A percentile compares a stretch with the other conserved stretches of the same genome.
phyloP scores from a whole-genome alignment of 441 rosid genomes.

The Theobroma grandiflorum region DNA sequence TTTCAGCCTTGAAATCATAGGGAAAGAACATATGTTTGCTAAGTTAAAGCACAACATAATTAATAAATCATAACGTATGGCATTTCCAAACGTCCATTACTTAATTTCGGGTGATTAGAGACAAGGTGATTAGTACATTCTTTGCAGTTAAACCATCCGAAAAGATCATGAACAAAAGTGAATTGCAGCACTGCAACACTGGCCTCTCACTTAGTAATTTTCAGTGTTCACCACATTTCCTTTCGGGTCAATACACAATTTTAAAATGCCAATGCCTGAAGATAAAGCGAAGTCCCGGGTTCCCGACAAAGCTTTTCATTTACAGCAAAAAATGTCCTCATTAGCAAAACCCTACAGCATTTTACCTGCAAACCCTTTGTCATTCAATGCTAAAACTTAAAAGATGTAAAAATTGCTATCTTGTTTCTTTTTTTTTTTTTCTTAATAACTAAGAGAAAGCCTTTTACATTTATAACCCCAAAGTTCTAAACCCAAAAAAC shows the following conservation, averaged over 20 bases:
- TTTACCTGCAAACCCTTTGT: too few species aligned
- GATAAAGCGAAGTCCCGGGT: too few species aligned
- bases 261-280: not conserved
- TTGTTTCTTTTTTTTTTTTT: too few species aligned
- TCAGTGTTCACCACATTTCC: not conserved
- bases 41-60: not conserved
- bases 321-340: too few species aligned
- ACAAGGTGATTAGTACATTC: not conserved
- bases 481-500: not conserved
- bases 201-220: not conserved
- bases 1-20: not conserved
- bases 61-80: not conserved
- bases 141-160: constrained; percentile 13
- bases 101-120: not conserved
- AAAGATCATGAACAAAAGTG: not conserved
- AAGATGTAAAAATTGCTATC: too few species aligned
- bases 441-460: too few species aligned
- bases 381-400: too few species aligned
- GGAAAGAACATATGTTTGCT: too few species aligned
- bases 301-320: too few species aligned
- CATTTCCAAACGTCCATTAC: not conserved
- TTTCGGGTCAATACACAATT: not conserved
- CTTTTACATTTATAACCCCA: not conserved
- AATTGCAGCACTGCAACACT: not conserved
- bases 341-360: too few species aligned